Conservation (phyloP, 2,329 filamentous ascomycete species). For the Fusarium sp. region DNA sequence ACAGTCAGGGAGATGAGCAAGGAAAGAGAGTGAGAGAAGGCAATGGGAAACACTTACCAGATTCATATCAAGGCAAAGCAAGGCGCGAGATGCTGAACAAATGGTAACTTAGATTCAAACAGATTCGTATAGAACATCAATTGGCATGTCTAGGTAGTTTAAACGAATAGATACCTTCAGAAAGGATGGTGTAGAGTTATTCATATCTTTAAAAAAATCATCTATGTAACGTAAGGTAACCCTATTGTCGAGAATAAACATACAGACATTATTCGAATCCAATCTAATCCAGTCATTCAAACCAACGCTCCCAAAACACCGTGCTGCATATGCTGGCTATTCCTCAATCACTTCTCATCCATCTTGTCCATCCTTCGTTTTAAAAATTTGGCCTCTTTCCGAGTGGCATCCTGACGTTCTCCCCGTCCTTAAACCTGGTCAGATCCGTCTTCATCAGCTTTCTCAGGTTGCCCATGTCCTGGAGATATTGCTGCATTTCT, state of each 20-base stretch:
- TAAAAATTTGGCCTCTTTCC: conserved; percentile 59
- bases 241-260: conserved; percentile 28
- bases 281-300: conserved; percentile 33
- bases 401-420: conserved; percentile 67
- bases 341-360: conserved; percentile 7
- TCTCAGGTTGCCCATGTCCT: conserved; percentile 79
- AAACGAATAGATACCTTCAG: not conserved
- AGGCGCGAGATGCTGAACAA: too few relatives aligned
- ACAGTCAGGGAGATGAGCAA: too few relatives aligned
- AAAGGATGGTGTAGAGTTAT: not conserved
- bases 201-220: conserved; percentile 7
- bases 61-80: not conserved
- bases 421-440: conserved; percentile 73
- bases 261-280: conserved; percentile 30
- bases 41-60: not conserved
- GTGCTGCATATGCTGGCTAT: conserved; percentile 46
- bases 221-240: conserved; percentile 19
- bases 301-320: conserved; percentile 50
- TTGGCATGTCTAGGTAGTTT: too few relatives aligned
- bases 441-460: conserved; percentile 81
- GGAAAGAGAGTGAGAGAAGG: not conserved
- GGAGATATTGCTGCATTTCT: conserved; percentile 86
- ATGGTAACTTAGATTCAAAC: too few relatives aligned
- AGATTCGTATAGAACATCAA: too few relatives aligned
- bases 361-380: conserved; percentile 10